Evolutionary conservation across 169 alveolate species (phyloP), one percentile per base, ranked within the genome.

Genomic region (Hammondia hammondi): DNA sequence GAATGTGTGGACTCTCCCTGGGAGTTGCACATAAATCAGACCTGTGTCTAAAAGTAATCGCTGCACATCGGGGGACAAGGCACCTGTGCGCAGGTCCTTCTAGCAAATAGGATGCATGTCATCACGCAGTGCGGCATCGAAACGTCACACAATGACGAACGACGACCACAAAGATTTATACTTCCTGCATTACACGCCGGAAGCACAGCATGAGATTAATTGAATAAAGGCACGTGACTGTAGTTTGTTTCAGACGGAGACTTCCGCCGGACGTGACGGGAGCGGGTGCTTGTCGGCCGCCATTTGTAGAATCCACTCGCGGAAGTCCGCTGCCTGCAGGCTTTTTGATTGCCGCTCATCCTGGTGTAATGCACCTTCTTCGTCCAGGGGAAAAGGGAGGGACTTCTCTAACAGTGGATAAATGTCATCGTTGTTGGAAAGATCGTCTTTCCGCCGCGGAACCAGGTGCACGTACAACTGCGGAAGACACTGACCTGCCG

Each of bases 391-490:
- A 1, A 82, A 37, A 4, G 70, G 72, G 70, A 48, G 32, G 5
- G 90, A 39, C 32, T 19, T 45, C 29, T 82, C 90, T n/a, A 82
- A 27, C 10, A 82, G 90, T 10, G 70, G 57, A 48, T 82, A 82
- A 43, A 82, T 82, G 32, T 82, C 90, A 48, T 82, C 90, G 70
- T 82, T 82, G 35, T 52, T 43, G 37, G 90, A 21, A 10, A 82
- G 90, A 43, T 82, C 90, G 70, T 43, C 70, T 39, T 39, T 43
- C 71, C 70, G 57, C 5, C 90, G 90, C 37, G 90, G 90, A 10
- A 82, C 90, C 71, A 82, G 71, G 70, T 82, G 90, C 90, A 82
- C 90, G 39, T 43, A 82, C 72, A 82, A 35, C 57, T 82, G 90
- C 24, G 90, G 37, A 29, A 82, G 72, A 19, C 43, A 17, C 43